A percentile compares a stretch with the other conserved stretches of the same genome.
phyloP scores from a whole-genome alignment of 805 yeast genomes.

The Saturnispora hagleri region DNA sequence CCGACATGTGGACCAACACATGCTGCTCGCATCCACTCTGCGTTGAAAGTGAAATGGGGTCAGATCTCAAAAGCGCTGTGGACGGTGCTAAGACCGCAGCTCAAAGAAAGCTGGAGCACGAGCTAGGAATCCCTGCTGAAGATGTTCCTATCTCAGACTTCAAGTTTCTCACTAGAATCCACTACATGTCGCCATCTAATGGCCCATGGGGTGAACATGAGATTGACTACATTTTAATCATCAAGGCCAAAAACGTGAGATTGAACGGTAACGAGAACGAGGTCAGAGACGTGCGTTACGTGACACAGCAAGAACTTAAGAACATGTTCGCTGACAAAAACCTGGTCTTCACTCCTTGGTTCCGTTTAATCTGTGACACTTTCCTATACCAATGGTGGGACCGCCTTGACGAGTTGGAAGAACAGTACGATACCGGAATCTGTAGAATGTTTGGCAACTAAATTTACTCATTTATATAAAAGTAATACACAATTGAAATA shows the following conservation, averaged over 20 bases:
- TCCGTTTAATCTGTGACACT: conserved; percentile 86
- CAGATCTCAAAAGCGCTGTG: conserved; percentile 48
- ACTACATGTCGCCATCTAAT: conserved; percentile 79
- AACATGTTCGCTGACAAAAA: conserved; percentile 59
- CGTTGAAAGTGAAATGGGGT: conserved; percentile 70
- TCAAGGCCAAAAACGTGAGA: conserved; percentile 41
- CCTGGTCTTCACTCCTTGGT: conserved; percentile 93
- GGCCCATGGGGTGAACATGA: conserved; percentile 96
- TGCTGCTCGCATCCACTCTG: conserved; percentile 98
- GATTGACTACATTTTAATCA: conserved; percentile 86
- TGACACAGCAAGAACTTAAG: conserved; percentile 55
- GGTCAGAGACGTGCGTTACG: conserved; percentile 74
- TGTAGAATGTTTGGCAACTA: conserved; percentile 37
- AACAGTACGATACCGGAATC: conserved; percentile 37
- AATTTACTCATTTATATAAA: background rate
- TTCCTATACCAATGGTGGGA: conserved; percentile 95
- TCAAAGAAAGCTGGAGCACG: conserved; percentile 85
- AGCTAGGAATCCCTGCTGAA: conserved; percentile 63
- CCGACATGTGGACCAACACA: conserved; percentile 96
- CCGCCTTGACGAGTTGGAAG: conserved; percentile 48
- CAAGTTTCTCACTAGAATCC: conserved; percentile 85
- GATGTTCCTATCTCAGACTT: conserved; percentile 60
- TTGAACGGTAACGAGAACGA: conserved; percentile 64
- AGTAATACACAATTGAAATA: background rate
- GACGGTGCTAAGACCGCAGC: conserved; percentile 84